Evolutionary conservation across 495 filamentous ascomycete genomes (phyloP).

Genomic region (Articulospora tetracladia): DNA sequence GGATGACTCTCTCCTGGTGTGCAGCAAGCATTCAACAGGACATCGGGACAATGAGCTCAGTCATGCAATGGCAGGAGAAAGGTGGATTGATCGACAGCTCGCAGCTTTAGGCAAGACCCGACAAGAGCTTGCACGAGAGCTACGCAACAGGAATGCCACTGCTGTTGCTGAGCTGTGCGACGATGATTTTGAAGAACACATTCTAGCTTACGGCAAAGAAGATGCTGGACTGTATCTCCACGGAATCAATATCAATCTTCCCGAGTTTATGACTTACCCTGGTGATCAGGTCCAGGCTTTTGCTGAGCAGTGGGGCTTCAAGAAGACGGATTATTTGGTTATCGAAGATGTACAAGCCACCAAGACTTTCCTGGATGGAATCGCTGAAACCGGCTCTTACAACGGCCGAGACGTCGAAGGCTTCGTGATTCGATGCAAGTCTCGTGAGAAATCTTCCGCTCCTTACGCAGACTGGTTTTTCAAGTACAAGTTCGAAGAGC

Average conservation of each 20-base stretch:
- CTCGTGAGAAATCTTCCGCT: conserved; percentile 35
- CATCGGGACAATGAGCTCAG: conserved; percentile 65
- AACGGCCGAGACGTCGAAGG: conserved; percentile 91
- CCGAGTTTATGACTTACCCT: conserved; percentile 81
- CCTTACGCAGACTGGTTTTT: conserved; percentile 84
- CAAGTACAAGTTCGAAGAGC: conserved; percentile 99
- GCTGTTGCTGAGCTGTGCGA: conserved; percentile 97
- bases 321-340: conserved; percentile 75
- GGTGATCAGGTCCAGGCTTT: conserved; percentile 77
- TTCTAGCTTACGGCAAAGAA: conserved; percentile 81
- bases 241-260: conserved; percentile 91
- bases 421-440: conserved; percentile 90
- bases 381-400: conserved; percentile 82
- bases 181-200: conserved; percentile 94
- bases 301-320: conserved; percentile 91
- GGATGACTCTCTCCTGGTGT: conserved; percentile 83
- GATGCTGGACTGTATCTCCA: conserved; percentile 91
- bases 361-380: conserved; percentile 73
- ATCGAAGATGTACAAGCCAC: conserved; percentile 71
- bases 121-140: conserved; percentile 66
- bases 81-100: conserved; percentile 80
- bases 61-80: conserved; percentile 83
- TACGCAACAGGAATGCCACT: conserved; percentile 80
- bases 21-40: conserved; percentile 97
- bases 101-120: conserved; percentile 67